Evolutionary conservation across 2,329 filamentous ascomycete species (phyloP).

Genomic region (Rosellinia necatrix): DNA sequence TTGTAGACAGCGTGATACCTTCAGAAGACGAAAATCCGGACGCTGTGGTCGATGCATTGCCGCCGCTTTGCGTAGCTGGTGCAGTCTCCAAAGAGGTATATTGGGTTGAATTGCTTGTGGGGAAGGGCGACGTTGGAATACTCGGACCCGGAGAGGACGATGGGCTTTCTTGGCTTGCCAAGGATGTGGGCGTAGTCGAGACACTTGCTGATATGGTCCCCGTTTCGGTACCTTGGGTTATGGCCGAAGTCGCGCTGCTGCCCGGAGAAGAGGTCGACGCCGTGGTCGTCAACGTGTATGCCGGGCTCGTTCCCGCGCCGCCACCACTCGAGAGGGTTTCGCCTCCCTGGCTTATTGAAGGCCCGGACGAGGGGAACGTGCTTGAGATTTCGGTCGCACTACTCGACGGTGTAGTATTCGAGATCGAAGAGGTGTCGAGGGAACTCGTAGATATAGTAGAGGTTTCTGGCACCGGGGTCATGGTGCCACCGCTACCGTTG

Average conservation of each 20-base stretch:
- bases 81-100: conserved; percentile 1
- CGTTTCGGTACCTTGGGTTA: conserved; percentile 6
- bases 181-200: not conserved
- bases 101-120: conserved; percentile 10
- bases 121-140: not conserved
- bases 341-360: not conserved
- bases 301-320: not conserved
- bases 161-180: not conserved
- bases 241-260: conserved; percentile 8
- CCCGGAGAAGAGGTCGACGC: conserved; percentile 10
- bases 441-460: conserved; percentile 13
- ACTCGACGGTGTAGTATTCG: not conserved
- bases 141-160: not conserved
- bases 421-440: not conserved
- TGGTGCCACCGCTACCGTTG: conserved; percentile 19
- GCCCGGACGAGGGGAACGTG: not conserved
- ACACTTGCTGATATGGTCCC: conserved; percentile 6
- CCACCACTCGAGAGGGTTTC: conserved; percentile 1
- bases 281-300: not conserved
- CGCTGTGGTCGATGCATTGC: not conserved
- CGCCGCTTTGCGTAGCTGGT: not conserved
- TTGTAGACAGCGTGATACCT: conserved; percentile 2
- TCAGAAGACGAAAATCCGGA: conserved; percentile 1
- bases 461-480: conserved; percentile 1
- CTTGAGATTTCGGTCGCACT: not conserved